Conservation (phyloP, 2,329 filamentous ascomycete genomes). For the Hymenoscyphus scutula region DNA sequence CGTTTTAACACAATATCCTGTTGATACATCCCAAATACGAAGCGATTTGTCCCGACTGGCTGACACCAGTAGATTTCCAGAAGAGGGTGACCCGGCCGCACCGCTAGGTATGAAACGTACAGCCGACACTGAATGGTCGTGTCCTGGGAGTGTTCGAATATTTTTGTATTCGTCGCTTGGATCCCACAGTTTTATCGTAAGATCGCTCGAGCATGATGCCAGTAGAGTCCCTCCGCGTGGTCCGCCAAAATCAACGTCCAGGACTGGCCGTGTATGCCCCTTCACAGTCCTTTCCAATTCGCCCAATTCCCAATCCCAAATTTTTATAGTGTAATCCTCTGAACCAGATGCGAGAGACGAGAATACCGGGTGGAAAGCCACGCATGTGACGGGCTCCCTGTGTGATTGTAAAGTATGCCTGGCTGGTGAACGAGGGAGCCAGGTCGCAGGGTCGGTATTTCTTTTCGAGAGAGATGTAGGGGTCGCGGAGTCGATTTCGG, state of each 20-base stretch:
- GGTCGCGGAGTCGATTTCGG: conserved; percentile 80
- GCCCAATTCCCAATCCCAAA: conserved; percentile 95
- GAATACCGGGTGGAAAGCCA: conserved; percentile 91
- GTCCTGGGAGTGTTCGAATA: conserved; percentile 83
- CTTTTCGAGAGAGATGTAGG: conserved; percentile 70
- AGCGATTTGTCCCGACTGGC: conserved; percentile 83
- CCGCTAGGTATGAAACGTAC: conserved; percentile 86
- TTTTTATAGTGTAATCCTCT: conserved; percentile 91
- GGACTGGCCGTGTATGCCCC: conserved; percentile 83
- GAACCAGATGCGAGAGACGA: conserved; percentile 87
- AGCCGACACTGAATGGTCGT: conserved; percentile 88
- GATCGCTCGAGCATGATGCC: conserved; percentile 68
- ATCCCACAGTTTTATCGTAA: conserved; percentile 95
- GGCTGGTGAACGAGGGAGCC: conserved; percentile 81
- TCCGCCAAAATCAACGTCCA: conserved; percentile 88
- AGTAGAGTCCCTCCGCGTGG: conserved; percentile 76
- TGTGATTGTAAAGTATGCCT: conserved; percentile 83
- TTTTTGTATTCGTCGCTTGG: conserved; percentile 93
- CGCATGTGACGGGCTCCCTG: conserved; percentile 75
- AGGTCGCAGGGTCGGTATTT: conserved; percentile 80
- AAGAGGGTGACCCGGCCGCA: conserved; percentile 72
- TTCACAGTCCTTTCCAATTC: conserved; percentile 89
- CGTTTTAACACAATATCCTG: conserved; percentile 90
- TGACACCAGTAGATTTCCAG: conserved; percentile 80
- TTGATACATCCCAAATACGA: conserved; percentile 89